Conservation (phyloP, 768 basidiomycete genomes). For the Amanita rimosa region DNA sequence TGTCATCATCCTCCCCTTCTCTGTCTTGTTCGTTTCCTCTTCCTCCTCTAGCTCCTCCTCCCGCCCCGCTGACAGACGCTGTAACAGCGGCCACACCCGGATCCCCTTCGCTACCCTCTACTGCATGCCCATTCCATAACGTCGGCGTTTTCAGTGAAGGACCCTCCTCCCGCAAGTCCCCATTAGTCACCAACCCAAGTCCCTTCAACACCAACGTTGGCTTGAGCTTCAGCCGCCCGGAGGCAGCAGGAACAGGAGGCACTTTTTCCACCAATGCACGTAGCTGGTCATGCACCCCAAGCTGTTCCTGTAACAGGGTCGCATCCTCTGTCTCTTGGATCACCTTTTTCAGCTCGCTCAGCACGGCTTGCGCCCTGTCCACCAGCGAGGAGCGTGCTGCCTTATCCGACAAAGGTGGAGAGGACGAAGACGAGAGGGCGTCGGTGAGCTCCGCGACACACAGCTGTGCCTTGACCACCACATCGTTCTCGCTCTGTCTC, state of each 20-base stretch:
- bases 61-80: constrained; percentile 3
- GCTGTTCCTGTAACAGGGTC: constrained; percentile 50
- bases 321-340: constrained; percentile 52
- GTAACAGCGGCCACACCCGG: constrained; percentile 4
- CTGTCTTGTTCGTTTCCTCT: neutral
- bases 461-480: constrained; percentile 34
- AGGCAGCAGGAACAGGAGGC: constrained; percentile 15
- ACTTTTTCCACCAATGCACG: constrained; percentile 42
- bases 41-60: constrained; percentile 5
- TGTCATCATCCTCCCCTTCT: constrained; percentile 21
- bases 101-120: neutral
- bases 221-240: constrained; percentile 8
- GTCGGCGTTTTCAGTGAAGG: constrained; percentile 3
- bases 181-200: constrained; percentile 29
- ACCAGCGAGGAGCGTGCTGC: constrained; percentile 23
- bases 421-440: constrained; percentile 6
- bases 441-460: constrained; percentile 29
- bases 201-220: constrained; percentile 32
- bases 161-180: neutral
- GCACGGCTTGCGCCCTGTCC: constrained; percentile 37
- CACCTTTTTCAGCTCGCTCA: constrained; percentile 36
- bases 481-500: constrained; percentile 34
- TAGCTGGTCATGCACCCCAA: constrained; percentile 65
- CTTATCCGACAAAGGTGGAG: constrained; percentile 6
- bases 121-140: constrained; percentile 5